Evolutionary conservation across 495 filamentous ascomycete species (phyloP).

Genomic region (Usnea hakonensis): DNA sequence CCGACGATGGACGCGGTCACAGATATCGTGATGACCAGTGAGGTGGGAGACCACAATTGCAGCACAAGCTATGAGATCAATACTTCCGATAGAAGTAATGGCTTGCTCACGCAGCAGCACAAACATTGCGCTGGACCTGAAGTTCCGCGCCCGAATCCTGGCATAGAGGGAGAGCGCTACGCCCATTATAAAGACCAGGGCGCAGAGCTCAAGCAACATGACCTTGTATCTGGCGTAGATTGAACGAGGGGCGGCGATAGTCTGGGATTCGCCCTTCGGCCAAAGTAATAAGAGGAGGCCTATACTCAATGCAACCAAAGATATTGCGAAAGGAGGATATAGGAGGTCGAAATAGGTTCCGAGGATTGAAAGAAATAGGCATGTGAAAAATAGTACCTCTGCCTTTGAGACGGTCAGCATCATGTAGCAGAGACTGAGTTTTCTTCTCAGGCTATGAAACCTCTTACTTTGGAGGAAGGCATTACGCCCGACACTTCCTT

Average conservation of each 20-base stretch:
- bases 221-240: slow-evolving; percentile 4
- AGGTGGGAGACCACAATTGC: slow-evolving; percentile 5
- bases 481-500: neutral
- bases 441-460: neutral
- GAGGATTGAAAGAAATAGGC: neutral
- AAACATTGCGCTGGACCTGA: neutral
- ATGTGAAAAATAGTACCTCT: slow-evolving; percentile 7
- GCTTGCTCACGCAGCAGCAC: slow-evolving; percentile 2
- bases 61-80: slow-evolving; percentile 4
- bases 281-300: slow-evolving; percentile 7
- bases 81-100: slow-evolving; percentile 1
- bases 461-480: neutral
- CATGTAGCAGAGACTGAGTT: neutral
- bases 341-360: neutral
- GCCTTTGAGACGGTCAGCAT: slow-evolving; percentile 4
- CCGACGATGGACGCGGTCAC: slow-evolving; percentile 8
- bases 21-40: slow-evolving; percentile 13
- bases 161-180: slow-evolving; percentile 3
- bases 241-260: neutral
- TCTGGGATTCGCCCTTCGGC: neutral
- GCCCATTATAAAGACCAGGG: neutral
- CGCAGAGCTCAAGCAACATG: slow-evolving; percentile 5
- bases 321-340: neutral
- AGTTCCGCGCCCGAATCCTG: neutral
- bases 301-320: neutral